Conservation (phyloP, 1,284 basidiomycete species). For the Malassezia brasiliensis region DNA sequence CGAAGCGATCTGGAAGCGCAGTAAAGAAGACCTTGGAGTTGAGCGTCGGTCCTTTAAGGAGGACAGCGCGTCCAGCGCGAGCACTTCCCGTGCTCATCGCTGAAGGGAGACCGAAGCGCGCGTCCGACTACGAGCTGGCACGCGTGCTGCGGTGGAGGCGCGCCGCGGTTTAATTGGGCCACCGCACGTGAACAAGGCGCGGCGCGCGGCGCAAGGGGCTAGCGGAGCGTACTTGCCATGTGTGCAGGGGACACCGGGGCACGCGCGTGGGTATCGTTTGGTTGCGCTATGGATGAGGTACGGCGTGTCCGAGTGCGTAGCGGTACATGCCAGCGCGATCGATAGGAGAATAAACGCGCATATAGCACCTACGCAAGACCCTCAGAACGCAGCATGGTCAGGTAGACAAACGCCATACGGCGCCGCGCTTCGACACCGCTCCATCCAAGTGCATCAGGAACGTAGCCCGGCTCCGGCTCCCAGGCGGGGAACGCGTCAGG, state of each 20-base stretch:
- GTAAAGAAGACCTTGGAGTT: slow-evolving; percentile 40
- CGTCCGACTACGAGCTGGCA: background rate
- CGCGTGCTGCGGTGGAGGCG: background rate
- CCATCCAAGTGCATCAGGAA: slow-evolving; percentile 8
- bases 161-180: background rate
- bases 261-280: no score
- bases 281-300: no score
- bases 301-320: no score
- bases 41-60: slow-evolving; percentile 37
- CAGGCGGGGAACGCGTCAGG: slow-evolving; percentile 8
- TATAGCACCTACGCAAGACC: slow-evolving; percentile 6
- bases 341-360: no score
- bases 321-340: no score
- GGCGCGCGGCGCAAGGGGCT: background rate
- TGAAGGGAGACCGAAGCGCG: background rate
- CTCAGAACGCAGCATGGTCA: slow-evolving; percentile 14
- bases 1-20: slow-evolving; percentile 27
- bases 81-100: slow-evolving; percentile 7
- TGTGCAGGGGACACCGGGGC: no score
- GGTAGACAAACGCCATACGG: slow-evolving; percentile 17
- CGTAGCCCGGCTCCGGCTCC: slow-evolving; percentile 2
- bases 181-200: background rate
- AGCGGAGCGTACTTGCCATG: background rate
- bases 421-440: slow-evolving; percentile 9
- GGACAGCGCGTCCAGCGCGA: slow-evolving; percentile 20